Conservation (phyloP, 1,139 yeast genomes). For the Citeromyces siamensis region DNA sequence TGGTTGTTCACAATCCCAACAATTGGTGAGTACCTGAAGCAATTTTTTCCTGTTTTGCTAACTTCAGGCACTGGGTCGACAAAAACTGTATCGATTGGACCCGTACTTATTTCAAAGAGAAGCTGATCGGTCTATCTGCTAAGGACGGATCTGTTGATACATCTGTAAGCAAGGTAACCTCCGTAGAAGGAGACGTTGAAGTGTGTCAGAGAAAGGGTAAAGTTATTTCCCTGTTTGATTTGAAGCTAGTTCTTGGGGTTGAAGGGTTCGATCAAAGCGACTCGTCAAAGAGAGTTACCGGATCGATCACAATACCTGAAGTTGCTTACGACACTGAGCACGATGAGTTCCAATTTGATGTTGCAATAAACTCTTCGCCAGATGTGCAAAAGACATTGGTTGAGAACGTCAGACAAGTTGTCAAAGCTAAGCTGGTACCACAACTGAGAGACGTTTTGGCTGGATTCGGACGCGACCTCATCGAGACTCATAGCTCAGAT, state of each 20-base stretch:
- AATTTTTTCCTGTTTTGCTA: too few relatives aligned
- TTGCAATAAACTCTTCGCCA: constrained; percentile 49
- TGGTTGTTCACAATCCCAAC: constrained; percentile 68
- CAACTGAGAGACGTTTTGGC: constrained; percentile 45
- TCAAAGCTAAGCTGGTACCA: constrained; percentile 58
- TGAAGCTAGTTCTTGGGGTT: constrained; percentile 53
- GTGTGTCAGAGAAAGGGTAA: constrained; percentile 96
- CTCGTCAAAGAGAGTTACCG: constrained; percentile 30
- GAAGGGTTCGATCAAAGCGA: constrained; percentile 29
- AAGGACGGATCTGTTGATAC: constrained; percentile 24
- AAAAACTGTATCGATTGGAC: constrained; percentile 95
- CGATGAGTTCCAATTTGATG: constrained; percentile 76
- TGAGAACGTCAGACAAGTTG: constrained; percentile 34
- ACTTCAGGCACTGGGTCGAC: constrained; percentile 99
- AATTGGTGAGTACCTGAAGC: too few relatives aligned
- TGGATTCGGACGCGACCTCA: constrained; percentile 67
- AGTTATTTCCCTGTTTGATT: constrained; percentile 82
- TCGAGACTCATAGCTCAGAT: constrained; percentile 67
- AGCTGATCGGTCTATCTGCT: constrained; percentile 37
- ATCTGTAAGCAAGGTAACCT: constrained; percentile 40
- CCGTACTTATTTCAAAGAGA: constrained; percentile 54
- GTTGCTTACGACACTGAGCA: constrained; percentile 87
- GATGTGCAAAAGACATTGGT: constrained; percentile 32
- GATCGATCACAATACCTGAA: constrained; percentile 79
- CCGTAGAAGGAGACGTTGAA: constrained; percentile 91